These are phyloP conservation scores for Heterobasidion annosum DNA, from an alignment of 1,284 basidiomycete species.

Conservation along the genomic window DNA sequence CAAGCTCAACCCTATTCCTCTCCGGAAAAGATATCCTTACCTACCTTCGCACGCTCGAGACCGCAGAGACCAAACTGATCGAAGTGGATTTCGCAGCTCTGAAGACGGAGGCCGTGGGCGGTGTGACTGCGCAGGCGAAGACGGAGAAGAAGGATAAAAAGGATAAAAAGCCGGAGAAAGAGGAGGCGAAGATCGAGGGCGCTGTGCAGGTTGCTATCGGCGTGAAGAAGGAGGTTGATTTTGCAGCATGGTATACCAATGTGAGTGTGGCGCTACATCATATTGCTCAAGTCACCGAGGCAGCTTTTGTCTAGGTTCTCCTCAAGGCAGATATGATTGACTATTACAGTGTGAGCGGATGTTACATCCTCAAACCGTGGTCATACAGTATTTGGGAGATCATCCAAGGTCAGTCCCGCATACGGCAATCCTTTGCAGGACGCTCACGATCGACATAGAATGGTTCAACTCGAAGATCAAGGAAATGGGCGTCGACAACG, in stretches of 20 bases:
- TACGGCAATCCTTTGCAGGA: background rate
- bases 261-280: constrained; percentile 26
- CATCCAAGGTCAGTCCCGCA: constrained; percentile 63
- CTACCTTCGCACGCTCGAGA: constrained; percentile 68
- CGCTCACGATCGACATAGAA: constrained; percentile 30
- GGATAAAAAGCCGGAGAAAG: constrained; percentile 29
- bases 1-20: constrained; percentile 66
- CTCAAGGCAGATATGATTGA: constrained; percentile 99
- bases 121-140: constrained; percentile 25
- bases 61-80: constrained; percentile 50
- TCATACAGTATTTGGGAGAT: constrained; percentile 96
- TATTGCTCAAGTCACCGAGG: constrained; percentile 3
- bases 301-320: constrained; percentile 56
- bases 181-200: constrained; percentile 77
- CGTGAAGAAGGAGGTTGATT: constrained; percentile 93
- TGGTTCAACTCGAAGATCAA: constrained; percentile 94
- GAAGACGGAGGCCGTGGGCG: constrained; percentile 32
- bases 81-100: constrained; percentile 69
- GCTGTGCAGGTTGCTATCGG: constrained; percentile 88
- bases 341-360: constrained; percentile 98
- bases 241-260: constrained; percentile 90
- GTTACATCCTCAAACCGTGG: constrained; percentile 98
- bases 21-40: constrained; percentile 66
- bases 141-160: constrained; percentile 31
- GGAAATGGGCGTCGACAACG: constrained; percentile 92